A percentile compares a stretch with the other conserved stretches of the same genome.
Conservation (phyloP, 495 filamentous ascomycete genomes). For the Annulohypoxylon bovei region DNA sequence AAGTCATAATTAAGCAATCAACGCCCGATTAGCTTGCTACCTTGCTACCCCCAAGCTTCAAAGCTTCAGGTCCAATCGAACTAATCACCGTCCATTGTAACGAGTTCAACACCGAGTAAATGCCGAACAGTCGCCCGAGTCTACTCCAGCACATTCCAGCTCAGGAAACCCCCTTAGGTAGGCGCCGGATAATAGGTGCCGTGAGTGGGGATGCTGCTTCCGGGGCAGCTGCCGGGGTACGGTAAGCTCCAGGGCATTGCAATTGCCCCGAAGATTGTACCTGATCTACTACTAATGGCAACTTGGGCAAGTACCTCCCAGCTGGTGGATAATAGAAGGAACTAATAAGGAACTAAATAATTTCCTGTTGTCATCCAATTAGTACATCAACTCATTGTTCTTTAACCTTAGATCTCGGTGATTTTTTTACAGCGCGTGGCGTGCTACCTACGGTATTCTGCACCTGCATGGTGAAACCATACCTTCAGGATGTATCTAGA, state of each 20-base stretch:
- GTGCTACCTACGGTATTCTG: neutral
- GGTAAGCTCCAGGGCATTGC: conserved; percentile 7
- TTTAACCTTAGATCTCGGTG: conserved; percentile 10
- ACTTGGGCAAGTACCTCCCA: neutral
- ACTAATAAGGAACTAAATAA: neutral
- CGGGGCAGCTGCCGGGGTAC: neutral
- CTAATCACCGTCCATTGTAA: neutral
- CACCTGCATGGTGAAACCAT: conserved; percentile 26
- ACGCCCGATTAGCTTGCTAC: neutral
- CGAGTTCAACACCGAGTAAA: conserved; percentile 32
- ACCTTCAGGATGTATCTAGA: neutral
- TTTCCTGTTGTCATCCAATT: conserved; percentile 16
- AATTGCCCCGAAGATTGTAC: conserved; percentile 12
- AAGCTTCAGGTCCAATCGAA: conserved; percentile 17
- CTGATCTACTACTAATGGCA: neutral
- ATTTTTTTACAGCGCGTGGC: neutral
- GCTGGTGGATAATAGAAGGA: neutral
- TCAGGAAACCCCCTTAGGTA: conserved; percentile 11
- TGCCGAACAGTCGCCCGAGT: conserved; percentile 18
- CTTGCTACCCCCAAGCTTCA: neutral
- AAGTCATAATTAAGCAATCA: conserved; percentile 16
- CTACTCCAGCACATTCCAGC: conserved; percentile 18
- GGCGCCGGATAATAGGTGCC: conserved; percentile 7
- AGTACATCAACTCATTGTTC: neutral
- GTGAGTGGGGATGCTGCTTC: neutral